Evolutionary conservation across 306 rosid species (phyloP).

Genomic region (Prunus mume): DNA sequence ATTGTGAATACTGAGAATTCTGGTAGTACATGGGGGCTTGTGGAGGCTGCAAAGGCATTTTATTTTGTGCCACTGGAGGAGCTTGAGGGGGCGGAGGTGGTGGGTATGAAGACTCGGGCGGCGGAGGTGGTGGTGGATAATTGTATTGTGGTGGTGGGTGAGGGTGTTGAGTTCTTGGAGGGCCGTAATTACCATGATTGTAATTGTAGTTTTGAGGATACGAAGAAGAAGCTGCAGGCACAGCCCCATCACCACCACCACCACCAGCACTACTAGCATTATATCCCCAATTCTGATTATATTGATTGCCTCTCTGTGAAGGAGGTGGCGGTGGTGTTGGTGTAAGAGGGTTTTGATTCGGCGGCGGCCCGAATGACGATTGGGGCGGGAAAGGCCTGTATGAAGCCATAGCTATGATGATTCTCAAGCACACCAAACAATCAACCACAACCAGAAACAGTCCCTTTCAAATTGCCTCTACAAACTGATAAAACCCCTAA

Average conservation of each 20-base stretch:
- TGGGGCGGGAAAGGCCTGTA: conserved; percentile 94
- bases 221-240: conserved; percentile 47
- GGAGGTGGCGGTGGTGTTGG: conserved; percentile 31
- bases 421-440: conserved; percentile 15
- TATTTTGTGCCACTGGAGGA: conserved; percentile 32
- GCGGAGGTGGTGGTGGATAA: conserved; percentile 58
- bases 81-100: conserved; percentile 75
- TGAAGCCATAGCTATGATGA: conserved; percentile 65
- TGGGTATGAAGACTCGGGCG: conserved; percentile 64
- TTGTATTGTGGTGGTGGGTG: conserved; percentile 69
- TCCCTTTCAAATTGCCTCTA: conserved; percentile 2
- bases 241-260: conserved; percentile 31
- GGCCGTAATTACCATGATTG: conserved; percentile 45
- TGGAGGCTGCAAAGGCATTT: conserved; percentile 32
- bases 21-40: conserved; percentile 60
- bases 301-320: conserved; percentile 52
- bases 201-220: conserved; percentile 52
- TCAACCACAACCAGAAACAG: not conserved
- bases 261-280: conserved; percentile 25
- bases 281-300: conserved; percentile 65
- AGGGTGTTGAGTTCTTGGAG: conserved; percentile 52
- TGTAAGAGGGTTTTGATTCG: conserved; percentile 59
- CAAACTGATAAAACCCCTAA: conserved; percentile 16
- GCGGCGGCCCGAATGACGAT: conserved; percentile 45
- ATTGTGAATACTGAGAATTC: conserved; percentile 49